Evolutionary conservation across 805 yeast genomes (phyloP).

Genomic region (Cyberlindnera xylosilytica): DNA sequence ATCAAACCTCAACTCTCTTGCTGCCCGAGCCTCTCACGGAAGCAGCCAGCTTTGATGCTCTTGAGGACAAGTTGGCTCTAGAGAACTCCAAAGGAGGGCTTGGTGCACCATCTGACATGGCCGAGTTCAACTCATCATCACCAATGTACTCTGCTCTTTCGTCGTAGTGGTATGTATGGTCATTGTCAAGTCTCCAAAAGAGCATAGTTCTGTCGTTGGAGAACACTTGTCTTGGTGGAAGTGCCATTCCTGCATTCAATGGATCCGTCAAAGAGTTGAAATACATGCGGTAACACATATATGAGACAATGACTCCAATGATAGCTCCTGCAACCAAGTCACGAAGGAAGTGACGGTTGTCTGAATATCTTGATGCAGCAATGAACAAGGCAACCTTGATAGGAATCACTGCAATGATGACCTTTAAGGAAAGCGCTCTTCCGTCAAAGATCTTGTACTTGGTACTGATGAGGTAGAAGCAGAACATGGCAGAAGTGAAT

Average conservation of each 20-base stretch:
- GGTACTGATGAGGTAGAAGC: slow-evolving; percentile 34
- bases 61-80: background rate
- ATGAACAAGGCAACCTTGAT: slow-evolving; percentile 33
- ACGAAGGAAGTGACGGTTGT: slow-evolving; percentile 40
- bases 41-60: too few relatives aligned
- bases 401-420: slow-evolving; percentile 34
- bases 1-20: too few relatives aligned
- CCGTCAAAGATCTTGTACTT: slow-evolving; percentile 35
- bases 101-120: background rate
- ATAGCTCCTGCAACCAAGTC: slow-evolving; percentile 40
- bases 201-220: slow-evolving; percentile 30
- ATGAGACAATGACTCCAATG: slow-evolving; percentile 35
- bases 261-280: slow-evolving; percentile 35
- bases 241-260: slow-evolving; percentile 37
- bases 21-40: too few relatives aligned
- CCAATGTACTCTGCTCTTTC: slow-evolving; percentile 9
- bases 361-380: slow-evolving; percentile 43
- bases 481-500: slow-evolving; percentile 43
- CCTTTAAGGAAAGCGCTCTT: slow-evolving; percentile 34
- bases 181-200: slow-evolving; percentile 35
- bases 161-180: slow-evolving; percentile 24
- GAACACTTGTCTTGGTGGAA: slow-evolving; percentile 40
- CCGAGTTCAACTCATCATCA: background rate
- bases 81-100: slow-evolving; percentile 1
- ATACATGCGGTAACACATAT: slow-evolving; percentile 38